A percentile compares a stretch with the other conserved stretches of the same genome.
Evolutionary conservation across 2,329 filamentous ascomycete genomes (phyloP).

Genomic region (Tolypocladium ophioglossoides): DNA sequence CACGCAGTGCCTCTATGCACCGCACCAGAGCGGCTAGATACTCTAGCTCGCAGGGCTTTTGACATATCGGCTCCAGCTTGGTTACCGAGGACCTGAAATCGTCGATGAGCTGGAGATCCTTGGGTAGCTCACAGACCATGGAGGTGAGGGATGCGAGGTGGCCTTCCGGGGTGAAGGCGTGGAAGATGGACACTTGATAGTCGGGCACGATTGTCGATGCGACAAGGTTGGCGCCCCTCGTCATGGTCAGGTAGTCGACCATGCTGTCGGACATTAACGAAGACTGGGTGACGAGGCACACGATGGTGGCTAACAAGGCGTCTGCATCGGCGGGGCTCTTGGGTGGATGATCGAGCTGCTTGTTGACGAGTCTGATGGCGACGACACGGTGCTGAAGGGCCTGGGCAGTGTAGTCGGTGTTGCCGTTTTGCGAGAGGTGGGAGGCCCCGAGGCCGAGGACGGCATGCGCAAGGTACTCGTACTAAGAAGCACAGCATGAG

Average conservation of each 20-base stretch:
- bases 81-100: constrained; percentile 10
- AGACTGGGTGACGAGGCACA: constrained; percentile 24
- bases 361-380: constrained; percentile 24
- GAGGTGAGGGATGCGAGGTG: constrained; percentile 13
- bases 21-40: constrained; percentile 9
- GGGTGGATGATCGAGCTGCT: constrained; percentile 15
- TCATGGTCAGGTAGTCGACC: constrained; percentile 25
- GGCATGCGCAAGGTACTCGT: constrained; percentile 25
- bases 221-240: constrained; percentile 17
- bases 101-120: constrained; percentile 7
- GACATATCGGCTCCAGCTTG: constrained; percentile 8
- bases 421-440: constrained; percentile 19
- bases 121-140: constrained; percentile 12
- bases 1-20: constrained; percentile 5
- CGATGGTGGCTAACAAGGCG: constrained; percentile 22
- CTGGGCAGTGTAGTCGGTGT: constrained; percentile 13
- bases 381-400: constrained; percentile 24
- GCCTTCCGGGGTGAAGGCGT: constrained; percentile 10
- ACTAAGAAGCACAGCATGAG: constrained; percentile 10
- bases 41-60: constrained; percentile 6
- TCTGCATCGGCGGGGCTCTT: constrained; percentile 20
- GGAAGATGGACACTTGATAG: constrained; percentile 11
- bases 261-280: constrained; percentile 25
- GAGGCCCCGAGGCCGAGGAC: constrained; percentile 27
- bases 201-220: constrained; percentile 10